Evolutionary conservation across 768 basidiomycete species (phyloP).

Genomic region (Mycena chlorophos): DNA sequence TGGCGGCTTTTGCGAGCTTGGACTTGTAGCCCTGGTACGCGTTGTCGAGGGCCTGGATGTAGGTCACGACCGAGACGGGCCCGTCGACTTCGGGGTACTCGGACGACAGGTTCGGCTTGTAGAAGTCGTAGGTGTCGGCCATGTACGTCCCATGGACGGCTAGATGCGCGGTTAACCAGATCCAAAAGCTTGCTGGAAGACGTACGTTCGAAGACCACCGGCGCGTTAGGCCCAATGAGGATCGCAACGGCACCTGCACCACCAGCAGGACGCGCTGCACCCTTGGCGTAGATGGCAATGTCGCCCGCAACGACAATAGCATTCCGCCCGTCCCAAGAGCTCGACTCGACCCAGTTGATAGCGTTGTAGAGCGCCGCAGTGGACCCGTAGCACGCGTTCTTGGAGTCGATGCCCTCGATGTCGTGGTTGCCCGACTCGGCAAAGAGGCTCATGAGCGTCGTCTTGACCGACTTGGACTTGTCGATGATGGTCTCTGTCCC

Average conservation of each 20-base stretch:
- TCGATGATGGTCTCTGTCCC: conserved; percentile 99
- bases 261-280: conserved; percentile 90
- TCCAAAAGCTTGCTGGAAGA: conserved; percentile 20
- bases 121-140: conserved; percentile 98
- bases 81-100: conserved; percentile 98
- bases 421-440: conserved; percentile 90
- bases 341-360: conserved; percentile 96
- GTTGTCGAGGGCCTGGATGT: conserved; percentile 89
- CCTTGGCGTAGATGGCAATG: conserved; percentile 97
- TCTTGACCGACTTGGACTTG: conserved; percentile 99
- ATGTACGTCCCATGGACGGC: conserved; percentile 96
- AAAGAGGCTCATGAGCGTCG: conserved; percentile 97
- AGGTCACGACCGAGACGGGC: conserved; percentile 92
- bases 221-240: conserved; percentile 94
- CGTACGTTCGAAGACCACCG: conserved; percentile 93
- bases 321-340: conserved; percentile 96
- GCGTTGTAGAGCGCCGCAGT: conserved; percentile 99
- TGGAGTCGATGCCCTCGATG: conserved; percentile 98
- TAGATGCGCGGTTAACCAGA: conserved; percentile 34
- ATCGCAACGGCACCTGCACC: conserved; percentile 96
- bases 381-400: conserved; percentile 99
- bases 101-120: conserved; percentile 94
- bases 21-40: conserved; percentile 84
- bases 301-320: conserved; percentile 97
- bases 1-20: conserved; percentile 71